Base-by-base conservation (phyloP, 2,329 filamentous ascomycete species). In the Penicillium sp. region DNA sequence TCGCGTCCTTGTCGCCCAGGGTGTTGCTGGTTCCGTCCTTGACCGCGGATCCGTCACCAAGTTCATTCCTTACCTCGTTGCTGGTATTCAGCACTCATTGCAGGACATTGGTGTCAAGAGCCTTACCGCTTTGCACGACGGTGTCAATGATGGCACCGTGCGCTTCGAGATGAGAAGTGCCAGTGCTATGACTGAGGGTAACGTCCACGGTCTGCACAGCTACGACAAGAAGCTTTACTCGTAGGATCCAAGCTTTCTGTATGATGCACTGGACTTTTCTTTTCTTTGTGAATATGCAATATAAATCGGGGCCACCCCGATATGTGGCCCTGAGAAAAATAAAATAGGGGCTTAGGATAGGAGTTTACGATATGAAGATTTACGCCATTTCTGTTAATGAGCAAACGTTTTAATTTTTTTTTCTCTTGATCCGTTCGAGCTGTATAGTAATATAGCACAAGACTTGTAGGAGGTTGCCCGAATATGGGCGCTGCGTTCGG, bases 151-250 rank as follows among this genome's bases (percentile, higher is more conserved):
- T 30, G 91, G 92, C 57, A 84, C 79, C 46, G 86, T 97, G 51
- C 86, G 94, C 68, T 99, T 99, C 72, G 94, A 99, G 81, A 82
- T 97, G 69, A 84, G 94, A 67, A 97, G 91, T 58, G 89, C 91
- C 56, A 96, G 91, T 75, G 94, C 94, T 47, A 91, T 96, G 83
- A 83, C 95, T 56, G 94, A 99, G 81, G 94, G 94, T 61, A 94
- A 93, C 72, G 92, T 99, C 58, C 95, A 97, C 79, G 85, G 85
- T 56, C 91, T 99, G 83, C 91, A 97, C 81, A 93, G 90, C 73
- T 97, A 96, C 74, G 94, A 97, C 82, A 99, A 99, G 89, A 99
- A 97, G 84, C 88, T 99, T 64, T 99, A 96, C 78, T 91, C 91
- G 68, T 97, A 85, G 71, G 59, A 59, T 55, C 59, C 51, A 60